Evolutionary conservation across 345 rosid species (phyloP).

Genomic region (Eucalyptus camaldulensis): DNA sequence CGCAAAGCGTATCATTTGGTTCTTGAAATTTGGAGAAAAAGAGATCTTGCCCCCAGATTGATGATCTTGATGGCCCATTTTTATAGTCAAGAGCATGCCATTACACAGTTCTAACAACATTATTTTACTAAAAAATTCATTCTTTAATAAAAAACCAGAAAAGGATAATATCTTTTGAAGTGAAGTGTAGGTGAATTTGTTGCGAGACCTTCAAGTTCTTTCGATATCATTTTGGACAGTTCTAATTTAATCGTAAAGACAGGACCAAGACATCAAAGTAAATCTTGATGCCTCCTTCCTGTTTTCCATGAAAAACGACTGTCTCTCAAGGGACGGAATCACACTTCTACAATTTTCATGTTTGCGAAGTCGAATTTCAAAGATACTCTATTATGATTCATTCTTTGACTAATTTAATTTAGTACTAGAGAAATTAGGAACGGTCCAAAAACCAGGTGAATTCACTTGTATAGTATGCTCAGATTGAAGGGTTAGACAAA

Average conservation of each 20-base stretch:
- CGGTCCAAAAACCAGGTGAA: background rate
- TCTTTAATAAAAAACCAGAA: background rate
- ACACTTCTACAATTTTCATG: background rate
- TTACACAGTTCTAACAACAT: background rate
- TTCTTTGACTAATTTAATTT: background rate
- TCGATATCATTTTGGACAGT: background rate
- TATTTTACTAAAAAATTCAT: background rate
- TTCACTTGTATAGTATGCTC: background rate
- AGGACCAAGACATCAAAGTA: background rate
- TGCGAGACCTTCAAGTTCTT: background rate
- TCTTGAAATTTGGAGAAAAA: background rate
- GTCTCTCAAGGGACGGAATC: background rate
- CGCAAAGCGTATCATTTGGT: background rate
- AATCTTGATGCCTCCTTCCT: background rate
- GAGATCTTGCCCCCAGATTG: background rate
- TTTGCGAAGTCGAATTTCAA: background rate
- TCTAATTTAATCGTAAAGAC: background rate
- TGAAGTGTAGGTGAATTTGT: background rate
- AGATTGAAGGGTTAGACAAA: background rate
- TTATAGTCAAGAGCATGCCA: background rate
- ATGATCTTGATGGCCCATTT: background rate
- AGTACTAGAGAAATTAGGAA: background rate
- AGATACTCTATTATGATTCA: background rate
- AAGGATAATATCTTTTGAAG: background rate
- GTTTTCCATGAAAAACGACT: background rate